phyloP scores from a whole-genome alignment of 257 asterid genomes.

The Solanum etuberosum region DNA sequence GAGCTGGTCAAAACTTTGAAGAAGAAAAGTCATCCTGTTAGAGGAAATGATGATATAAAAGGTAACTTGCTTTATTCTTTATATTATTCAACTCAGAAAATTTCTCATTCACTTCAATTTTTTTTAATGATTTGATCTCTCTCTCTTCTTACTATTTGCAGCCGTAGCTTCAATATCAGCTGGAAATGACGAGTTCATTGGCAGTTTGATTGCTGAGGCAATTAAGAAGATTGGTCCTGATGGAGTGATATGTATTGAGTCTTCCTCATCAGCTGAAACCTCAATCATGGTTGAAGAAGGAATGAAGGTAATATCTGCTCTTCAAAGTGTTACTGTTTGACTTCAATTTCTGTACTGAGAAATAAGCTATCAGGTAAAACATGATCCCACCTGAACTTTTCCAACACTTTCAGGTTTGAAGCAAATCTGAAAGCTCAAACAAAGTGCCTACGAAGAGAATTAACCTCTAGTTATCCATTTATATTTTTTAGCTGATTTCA shows the following conservation, averaged over 20 bases:
- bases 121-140: neutral
- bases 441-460: neutral
- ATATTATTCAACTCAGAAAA: neutral
- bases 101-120: neutral
- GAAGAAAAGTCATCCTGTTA: conserved; percentile 49
- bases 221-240: conserved; percentile 82
- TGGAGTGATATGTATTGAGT: conserved; percentile 72
- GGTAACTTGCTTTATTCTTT: conserved; percentile 24
- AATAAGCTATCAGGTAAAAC: neutral
- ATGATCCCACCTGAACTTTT: neutral
- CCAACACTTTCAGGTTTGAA: neutral
- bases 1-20: conserved; percentile 45
- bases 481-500: neutral
- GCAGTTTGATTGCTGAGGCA: conserved; percentile 77
- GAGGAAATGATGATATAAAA: conserved; percentile 61
- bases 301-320: conserved; percentile 62
- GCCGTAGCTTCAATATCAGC: conserved; percentile 95
- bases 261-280: conserved; percentile 79
- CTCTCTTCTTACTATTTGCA: conserved; percentile 16
- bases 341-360: neutral
- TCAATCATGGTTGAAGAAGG: conserved; percentile 80
- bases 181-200: conserved; percentile 84
- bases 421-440: neutral
- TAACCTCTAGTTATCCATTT: neutral
- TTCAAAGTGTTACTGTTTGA: neutral